Base-by-base conservation (phyloP, 768 basidiomycete genomes). In the Lactarius psammicola region DNA sequence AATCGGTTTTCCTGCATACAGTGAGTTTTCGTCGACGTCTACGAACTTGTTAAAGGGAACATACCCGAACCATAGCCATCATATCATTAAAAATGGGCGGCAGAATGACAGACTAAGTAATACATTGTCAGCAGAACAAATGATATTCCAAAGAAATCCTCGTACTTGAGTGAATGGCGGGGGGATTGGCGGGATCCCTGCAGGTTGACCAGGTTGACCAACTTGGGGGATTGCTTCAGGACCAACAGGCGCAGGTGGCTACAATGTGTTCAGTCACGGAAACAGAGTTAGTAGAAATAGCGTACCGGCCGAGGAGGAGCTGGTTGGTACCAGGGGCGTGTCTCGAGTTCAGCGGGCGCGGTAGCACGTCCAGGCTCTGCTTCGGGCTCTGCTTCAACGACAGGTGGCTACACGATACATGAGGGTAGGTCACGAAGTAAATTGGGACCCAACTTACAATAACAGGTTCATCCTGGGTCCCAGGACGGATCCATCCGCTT, bases 1-100 rank as follows among this genome's bases (percentile, higher is more conserved):
- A 84, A 75, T 4, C 87, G 87, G 74, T 89, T 91, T 78, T 92
- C 88, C 91, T 93, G 68, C 3, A 55, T 23, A 57, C 28, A 60
- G 60, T 58, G 60, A 70, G 66, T 58, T 69, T 31, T 42, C 20
- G 60, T 31, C 30, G 49, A 17, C 8, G 11, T 28, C 34, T 26
- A 60, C 17, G 57, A 42, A 49, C 9, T n/a, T 58, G 62, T 44
- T 23, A 67, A 17, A 40, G 28, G 23, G n/a, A 38, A 70, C 82
- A 68, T 70, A 89, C 90, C 63, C 89, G 78, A 30, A 90, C 75
- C 64, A 92, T 81, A 53, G 83, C 80, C 80, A 93, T 82, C 62
- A 92, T 78, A 0, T 87, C 85, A 59, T 89, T 84, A 63, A 90
- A 89, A 33, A 72, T 70, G 1, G 87, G 77, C 2, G 88, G 88